Base-by-base conservation (phyloP, 164 flowering plant species). In the Magnolia kwangsiensis region DNA sequence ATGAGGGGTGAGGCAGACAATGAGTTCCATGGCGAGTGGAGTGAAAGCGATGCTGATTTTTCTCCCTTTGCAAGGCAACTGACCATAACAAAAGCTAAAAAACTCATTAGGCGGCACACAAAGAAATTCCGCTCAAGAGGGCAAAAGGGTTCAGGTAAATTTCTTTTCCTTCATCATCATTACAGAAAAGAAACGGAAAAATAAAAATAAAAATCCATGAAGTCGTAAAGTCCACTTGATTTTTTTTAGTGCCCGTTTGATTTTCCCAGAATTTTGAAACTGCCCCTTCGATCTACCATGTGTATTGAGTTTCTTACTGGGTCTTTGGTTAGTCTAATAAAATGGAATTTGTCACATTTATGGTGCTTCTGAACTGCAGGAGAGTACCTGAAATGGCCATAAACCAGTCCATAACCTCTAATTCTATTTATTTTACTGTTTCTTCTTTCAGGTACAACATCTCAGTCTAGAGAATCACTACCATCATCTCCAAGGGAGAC, bases 1-100 rank as follows among this genome's bases (percentile, higher is more conserved):
- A 96, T 96, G 99, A 88, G 99, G 83, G 99, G 99, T 58, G 99
- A 96, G 55, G 91, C 82, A 73, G 97, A 92, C 23, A 85, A 86
- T 77, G 98, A 93, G 77, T 84, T 85, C 64, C 88, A 82, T 31
- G 98, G 97, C 8, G 99, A 94, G 18, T 93, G 98, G 98, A 96
- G 98, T 75, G 98, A 94, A 77, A 91, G 96, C 82, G 99, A 96
- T 69, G 87, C 76, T 21, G 99, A 96, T 65, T 94, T 87, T 81
- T 91, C 99, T 63, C 96, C 97, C 50, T 96, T 89, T 80, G 95
- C 98, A 49, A 84, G 98, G 80, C 98, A 96, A 78, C 89, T 94
- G 59, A 96, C 98, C 67, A 93, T 94, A 76, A 91, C 95, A 70
- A 96, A 92, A 86, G 93, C 99, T 67, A 93, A 87, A 82, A 90